phyloP scores from a whole-genome alignment of 805 yeast species.

The Brettanomyces sp. region DNA sequence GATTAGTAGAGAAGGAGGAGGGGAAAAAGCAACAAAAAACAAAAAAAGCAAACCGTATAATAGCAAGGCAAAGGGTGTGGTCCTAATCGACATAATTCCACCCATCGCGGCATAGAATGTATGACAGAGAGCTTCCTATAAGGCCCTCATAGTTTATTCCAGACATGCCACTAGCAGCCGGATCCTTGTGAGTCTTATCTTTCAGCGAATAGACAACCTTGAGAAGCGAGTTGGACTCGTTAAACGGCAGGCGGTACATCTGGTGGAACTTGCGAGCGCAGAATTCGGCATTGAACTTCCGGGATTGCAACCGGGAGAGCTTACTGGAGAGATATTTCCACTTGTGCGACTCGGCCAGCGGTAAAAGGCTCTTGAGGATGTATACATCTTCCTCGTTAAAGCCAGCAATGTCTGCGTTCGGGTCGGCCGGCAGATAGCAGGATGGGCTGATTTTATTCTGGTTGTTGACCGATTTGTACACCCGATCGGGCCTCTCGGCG shows the following conservation, averaged over 20 bases:
- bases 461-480: constrained; percentile 8
- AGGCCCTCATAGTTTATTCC: constrained; percentile 20
- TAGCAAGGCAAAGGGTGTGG: not conserved
- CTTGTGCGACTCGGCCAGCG: constrained; percentile 24
- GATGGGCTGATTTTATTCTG: constrained; percentile 9
- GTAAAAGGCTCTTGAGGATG: constrained; percentile 18
- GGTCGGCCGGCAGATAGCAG: constrained; percentile 19
- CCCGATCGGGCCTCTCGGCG: too few relatives aligned
- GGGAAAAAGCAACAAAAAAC: not conserved
- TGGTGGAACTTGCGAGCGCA: constrained; percentile 23
- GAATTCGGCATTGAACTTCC: constrained; percentile 22
- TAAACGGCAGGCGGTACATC: constrained; percentile 24
- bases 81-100: constrained; percentile 17
- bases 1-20: not conserved
- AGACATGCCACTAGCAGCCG: not conserved
- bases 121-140: constrained; percentile 25
- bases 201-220: constrained; percentile 2
- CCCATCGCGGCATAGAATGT: constrained; percentile 22
- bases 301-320: constrained; percentile 21
- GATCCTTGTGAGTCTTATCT: not conserved
- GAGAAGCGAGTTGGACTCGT: constrained; percentile 15
- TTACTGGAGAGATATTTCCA: constrained; percentile 25
- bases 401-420: constrained; percentile 12
- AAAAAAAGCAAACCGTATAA: too few relatives aligned
- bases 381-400: constrained; percentile 24